Evolutionary conservation across 106 monocot species (phyloP).

Genomic region (Acorus gramineus): DNA sequence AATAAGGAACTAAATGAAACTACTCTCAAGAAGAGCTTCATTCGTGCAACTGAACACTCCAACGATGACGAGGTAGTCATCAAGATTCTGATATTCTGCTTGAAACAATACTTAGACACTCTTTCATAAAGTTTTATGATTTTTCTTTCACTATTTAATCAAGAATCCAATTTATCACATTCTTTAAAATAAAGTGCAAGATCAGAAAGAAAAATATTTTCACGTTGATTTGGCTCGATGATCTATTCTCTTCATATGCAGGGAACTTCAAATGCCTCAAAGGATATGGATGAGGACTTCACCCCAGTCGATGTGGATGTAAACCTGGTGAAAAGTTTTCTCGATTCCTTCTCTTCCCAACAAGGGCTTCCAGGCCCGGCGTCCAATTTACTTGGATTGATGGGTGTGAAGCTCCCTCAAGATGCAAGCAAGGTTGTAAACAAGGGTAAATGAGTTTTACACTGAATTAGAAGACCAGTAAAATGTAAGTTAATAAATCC

Average conservation of each 20-base stretch:
- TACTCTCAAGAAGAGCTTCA: constrained; percentile 65
- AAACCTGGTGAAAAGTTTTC: constrained; percentile 78
- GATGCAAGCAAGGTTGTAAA: constrained; percentile 12
- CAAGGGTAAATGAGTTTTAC: too few relatives aligned
- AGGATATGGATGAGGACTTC: constrained; percentile 45
- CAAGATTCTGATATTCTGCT: not conserved
- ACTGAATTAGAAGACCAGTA: too few relatives aligned
- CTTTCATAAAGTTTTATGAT: too few relatives aligned
- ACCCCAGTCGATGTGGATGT: constrained; percentile 79
- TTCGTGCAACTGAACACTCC: constrained; percentile 30
- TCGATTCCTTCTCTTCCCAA: constrained; percentile 85
- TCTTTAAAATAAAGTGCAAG: too few relatives aligned
- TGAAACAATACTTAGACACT: too few relatives aligned
- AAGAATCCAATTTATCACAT: too few relatives aligned
- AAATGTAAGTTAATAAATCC: too few relatives aligned
- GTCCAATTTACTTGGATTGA: constrained; percentile 89
- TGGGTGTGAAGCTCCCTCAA: constrained; percentile 71
- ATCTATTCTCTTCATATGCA: constrained; percentile 12
- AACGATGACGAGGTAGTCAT: constrained; percentile 38
- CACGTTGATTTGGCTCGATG: too few relatives aligned
- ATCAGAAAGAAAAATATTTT: too few relatives aligned
- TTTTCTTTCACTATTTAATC: too few relatives aligned
- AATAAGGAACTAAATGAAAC: constrained; percentile 57
- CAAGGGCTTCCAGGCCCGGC: constrained; percentile 96
- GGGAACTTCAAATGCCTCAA: constrained; percentile 45